These are phyloP conservation scores for Eucalyptus sp. DNA, from an alignment of 345 rosid species.

Conservation along the genomic window DNA sequence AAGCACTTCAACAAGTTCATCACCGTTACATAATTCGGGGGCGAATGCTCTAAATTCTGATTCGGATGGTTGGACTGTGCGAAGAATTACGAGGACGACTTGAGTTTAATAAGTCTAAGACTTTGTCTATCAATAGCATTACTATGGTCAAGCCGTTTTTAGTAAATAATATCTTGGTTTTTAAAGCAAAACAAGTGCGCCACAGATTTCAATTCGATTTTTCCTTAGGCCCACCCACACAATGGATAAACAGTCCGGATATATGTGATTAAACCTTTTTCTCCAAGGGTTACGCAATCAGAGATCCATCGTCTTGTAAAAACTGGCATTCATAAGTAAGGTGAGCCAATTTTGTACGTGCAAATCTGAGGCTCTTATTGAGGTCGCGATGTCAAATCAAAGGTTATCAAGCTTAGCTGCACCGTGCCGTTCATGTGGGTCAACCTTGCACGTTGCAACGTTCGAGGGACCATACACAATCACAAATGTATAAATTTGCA, in stretches of 20 bases:
- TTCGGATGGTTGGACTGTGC: neutral
- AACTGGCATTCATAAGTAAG: neutral
- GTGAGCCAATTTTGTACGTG: neutral
- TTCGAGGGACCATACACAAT: neutral
- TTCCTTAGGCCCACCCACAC: neutral
- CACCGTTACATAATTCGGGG: neutral
- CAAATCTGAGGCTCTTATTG: neutral
- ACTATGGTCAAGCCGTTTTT: neutral
- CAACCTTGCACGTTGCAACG: neutral
- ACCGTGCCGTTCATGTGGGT: neutral
- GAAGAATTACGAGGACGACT: neutral
- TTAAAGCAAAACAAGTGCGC: neutral
- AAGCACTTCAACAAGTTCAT: neutral
- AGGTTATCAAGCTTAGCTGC: neutral
- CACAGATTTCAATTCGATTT: neutral
- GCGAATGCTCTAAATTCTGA: neutral
- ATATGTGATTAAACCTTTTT: neutral
- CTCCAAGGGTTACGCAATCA: neutral
- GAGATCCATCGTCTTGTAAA: neutral
- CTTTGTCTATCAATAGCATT: neutral
- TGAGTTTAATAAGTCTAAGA: neutral
- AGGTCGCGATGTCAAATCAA: neutral
- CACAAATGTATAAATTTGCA: accelerated
- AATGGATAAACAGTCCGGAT: neutral
- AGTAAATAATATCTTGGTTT: neutral